Base-by-base conservation (phyloP, 2,329 filamentous ascomycete species). In the Aspergillus brunneoviolaceus region DNA sequence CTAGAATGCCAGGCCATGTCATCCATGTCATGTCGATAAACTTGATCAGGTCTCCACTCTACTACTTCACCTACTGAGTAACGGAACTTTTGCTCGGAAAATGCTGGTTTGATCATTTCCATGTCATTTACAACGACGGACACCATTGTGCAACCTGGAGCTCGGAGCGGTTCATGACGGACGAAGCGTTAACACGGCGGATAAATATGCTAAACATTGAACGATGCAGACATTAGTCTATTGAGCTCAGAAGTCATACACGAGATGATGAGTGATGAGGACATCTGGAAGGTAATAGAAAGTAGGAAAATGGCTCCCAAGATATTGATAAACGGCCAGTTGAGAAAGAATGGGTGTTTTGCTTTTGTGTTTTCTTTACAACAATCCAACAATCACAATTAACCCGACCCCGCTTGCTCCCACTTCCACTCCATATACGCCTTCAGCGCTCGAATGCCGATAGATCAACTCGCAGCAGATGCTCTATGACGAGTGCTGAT, bases 401-500 rank as follows among this genome's bases (percentile, higher is more conserved):
- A 21, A 49, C 27, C 42, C 19, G 33, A 51, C 35, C 53, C 50
- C 14, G 14, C 39, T 9, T 19, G 39, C 39, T 45, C 16, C 39
- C 21, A n/a, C 25, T 49, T 47, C 53, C 19, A 12, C 16, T 31
- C 53, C 53, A n/a, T 49, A 55, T 55, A 55, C 53, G 53, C 53
- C 53, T 55, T 47, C 53, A 35, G 42, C 33, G 33, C 49, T 47
- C 49, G 42, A 51, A 45, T 45, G 39, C 16, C 39, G 6, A 19
- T 45, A n/a, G 16, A 45, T 52, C 49, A 58, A 33, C 29, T 48
- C 56, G 35, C 56, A 31, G 58, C 42, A 25, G 56, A 48, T 52
- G 25, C 21, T 58, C 56, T 52, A 52, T 47, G 50, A 55, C 19
- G 49, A 57, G 60, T 55, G 58, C 49, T 55, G 33, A 33, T 55